Conservation (phyloP, 768 basidiomycete species). For the Guyanaporus albipodus region DNA sequence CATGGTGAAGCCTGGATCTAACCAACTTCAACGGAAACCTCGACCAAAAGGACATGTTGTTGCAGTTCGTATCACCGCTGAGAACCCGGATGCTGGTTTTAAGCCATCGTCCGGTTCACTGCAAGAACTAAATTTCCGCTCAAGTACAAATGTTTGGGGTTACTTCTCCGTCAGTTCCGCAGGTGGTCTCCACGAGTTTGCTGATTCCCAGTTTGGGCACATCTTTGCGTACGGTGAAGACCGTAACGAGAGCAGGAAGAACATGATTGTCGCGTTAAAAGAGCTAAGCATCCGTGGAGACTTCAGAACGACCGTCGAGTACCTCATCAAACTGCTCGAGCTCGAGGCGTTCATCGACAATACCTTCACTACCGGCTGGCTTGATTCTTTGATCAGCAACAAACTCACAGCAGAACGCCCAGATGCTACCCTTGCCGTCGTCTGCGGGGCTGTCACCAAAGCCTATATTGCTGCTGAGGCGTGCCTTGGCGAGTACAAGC, state of each 20-base stretch:
- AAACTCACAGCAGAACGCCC: conserved; percentile 97
- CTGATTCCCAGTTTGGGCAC: conserved; percentile 98
- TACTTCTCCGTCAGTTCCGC: conserved; percentile 97
- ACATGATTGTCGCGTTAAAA: conserved; percentile 99
- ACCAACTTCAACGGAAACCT: conserved; percentile 88
- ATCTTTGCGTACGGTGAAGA: conserved; percentile 99
- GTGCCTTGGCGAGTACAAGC: conserved; percentile 91
- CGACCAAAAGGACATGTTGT: conserved; percentile 97
- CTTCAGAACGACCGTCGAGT: conserved; percentile 98
- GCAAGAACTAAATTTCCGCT: conserved; percentile 99
- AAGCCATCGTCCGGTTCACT: conserved; percentile 97
- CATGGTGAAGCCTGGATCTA: conserved; percentile 84
- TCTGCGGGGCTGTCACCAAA: conserved; percentile 95
- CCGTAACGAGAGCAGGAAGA: conserved; percentile 91
- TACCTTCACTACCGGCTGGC: conserved; percentile 97
- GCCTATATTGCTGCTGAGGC: conserved; percentile 87
- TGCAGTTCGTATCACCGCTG: conserved; percentile 98
- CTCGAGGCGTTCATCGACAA: conserved; percentile 96
- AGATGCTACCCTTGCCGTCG: conserved; percentile 86
- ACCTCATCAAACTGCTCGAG: conserved; percentile 96
- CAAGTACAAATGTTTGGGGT: conserved; percentile 99
- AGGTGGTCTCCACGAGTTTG: conserved; percentile 97
- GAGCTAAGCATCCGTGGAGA: conserved; percentile 98
- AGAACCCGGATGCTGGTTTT: conserved; percentile 99
- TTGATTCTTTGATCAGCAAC: conserved; percentile 94